phyloP scores from a whole-genome alignment of 2,329 filamentous ascomycete genomes.

The Penicillium psychrosexuale region DNA sequence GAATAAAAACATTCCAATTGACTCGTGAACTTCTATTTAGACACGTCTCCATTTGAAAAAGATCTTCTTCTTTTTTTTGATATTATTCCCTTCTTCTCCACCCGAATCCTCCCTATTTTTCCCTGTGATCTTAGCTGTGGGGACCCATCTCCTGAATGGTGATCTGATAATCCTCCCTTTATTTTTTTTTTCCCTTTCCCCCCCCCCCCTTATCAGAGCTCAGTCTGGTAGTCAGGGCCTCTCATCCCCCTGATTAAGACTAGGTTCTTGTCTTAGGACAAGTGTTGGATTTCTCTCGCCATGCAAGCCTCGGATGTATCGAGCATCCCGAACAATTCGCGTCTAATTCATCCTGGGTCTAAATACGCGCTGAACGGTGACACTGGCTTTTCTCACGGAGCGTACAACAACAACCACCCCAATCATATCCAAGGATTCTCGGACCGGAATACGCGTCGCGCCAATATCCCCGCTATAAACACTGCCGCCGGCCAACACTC shows the following conservation, averaged over 20 bases:
- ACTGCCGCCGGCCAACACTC: conserved; percentile 63
- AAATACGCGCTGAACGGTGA: conserved; percentile 62
- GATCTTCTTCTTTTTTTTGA: conserved; percentile 21
- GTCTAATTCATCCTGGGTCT: conserved; percentile 71
- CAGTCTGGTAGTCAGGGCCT: conserved; percentile 5
- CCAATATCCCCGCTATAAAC: conserved; percentile 88
- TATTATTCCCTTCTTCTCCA: conserved; percentile 9
- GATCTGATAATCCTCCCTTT: conserved; percentile 58
- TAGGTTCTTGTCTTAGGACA: conserved; percentile 17
- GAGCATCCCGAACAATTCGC: conserved; percentile 56
- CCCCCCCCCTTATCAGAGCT: neutral
- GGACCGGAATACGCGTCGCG: conserved; percentile 77
- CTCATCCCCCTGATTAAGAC: conserved; percentile 2
- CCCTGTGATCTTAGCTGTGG: conserved; percentile 5
- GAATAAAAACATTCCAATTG: conserved; percentile 33
- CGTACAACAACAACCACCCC: conserved; percentile 76
- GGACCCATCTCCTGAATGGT: conserved; percentile 21
- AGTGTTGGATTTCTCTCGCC: conserved; percentile 51
- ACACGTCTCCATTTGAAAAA: conserved; percentile 29
- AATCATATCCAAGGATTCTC: conserved; percentile 70
- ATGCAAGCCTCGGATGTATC: conserved; percentile 82
- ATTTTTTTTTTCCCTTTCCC: conserved; percentile 3
- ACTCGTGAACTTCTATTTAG: conserved; percentile 23
- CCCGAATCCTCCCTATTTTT: conserved; percentile 6
- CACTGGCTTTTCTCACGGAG: conserved; percentile 88